phyloP scores from a whole-genome alignment of 192 early-diverging fungal genomes.

The Umbelopsis vinacea region DNA sequence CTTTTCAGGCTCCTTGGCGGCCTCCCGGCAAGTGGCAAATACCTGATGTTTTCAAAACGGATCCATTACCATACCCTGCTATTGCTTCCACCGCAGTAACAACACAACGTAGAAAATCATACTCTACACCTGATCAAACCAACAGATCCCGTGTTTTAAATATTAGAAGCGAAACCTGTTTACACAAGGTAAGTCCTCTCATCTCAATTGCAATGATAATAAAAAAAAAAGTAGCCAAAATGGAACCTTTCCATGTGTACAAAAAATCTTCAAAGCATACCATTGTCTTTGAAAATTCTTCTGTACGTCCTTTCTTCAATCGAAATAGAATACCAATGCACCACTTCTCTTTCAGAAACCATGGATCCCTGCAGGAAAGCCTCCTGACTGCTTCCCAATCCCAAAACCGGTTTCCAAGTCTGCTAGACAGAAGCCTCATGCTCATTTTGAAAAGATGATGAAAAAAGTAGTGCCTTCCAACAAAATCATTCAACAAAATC shows the following conservation, averaged over 20 bases:
- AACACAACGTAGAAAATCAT: constrained; percentile 12
- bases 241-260: too few relatives aligned
- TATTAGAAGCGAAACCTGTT: background rate
- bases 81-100: background rate
- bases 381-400: constrained; percentile 32
- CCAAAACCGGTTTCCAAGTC: constrained; percentile 7
- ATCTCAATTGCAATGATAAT: too few relatives aligned
- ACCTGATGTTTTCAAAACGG: constrained; percentile 21
- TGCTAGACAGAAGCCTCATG: constrained; percentile 25
- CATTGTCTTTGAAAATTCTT: too few relatives aligned
- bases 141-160: background rate
- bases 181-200: constrained; percentile 8
- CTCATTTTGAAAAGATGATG: constrained; percentile 39
- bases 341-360: constrained; percentile 23
- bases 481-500: constrained; percentile 37
- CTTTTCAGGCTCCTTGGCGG: constrained; percentile 29
- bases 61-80: constrained; percentile 5
- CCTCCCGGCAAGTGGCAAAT: constrained; percentile 29
- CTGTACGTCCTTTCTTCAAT: background rate
- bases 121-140: background rate
- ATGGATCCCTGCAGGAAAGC: constrained; percentile 40
- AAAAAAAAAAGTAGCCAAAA: too few relatives aligned
- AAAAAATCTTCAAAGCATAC: too few relatives aligned
- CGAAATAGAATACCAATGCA: constrained; percentile 5
- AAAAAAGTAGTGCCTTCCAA: constrained; percentile 31